phyloP scores from a whole-genome alignment of 106 monocot species.

The Hemerocallis citrina region DNA sequence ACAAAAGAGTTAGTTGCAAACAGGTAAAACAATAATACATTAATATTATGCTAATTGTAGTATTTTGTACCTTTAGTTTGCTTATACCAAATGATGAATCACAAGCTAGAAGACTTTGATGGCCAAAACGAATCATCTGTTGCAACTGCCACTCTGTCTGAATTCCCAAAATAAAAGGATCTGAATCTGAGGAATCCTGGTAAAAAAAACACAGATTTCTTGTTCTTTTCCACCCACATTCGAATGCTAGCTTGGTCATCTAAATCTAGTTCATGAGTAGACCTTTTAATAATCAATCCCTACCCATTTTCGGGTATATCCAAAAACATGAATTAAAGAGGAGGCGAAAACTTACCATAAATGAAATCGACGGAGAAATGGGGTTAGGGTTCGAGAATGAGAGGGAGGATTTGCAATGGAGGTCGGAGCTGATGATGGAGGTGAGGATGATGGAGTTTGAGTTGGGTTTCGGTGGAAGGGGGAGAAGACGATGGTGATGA shows the following conservation, averaged over 20 bases:
- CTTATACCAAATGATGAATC: slow-evolving; percentile 92
- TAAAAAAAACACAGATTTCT: slow-evolving; percentile 89
- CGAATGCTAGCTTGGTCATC: slow-evolving; percentile 94
- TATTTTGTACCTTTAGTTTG: slow-evolving; percentile 76
- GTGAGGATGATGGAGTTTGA: no score
- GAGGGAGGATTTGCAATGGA: no score
- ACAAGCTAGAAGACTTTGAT: slow-evolving; percentile 74
- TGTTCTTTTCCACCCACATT: slow-evolving; percentile 91
- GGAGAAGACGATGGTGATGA: no score
- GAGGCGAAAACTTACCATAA: no score
- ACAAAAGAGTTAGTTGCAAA: no score
- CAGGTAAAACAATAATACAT: no score
- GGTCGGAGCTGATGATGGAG: no score
- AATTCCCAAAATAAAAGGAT: slow-evolving; percentile 93
- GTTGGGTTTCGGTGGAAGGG: no score
- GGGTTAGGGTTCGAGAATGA: no score
- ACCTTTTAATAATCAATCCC: slow-evolving; percentile 97
- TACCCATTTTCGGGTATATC: no score
- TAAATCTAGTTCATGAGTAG: slow-evolving; percentile 86
- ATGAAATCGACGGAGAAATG: no score
- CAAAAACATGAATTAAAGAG: no score
- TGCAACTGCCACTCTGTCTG: slow-evolving; percentile 99
- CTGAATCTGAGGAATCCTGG: slow-evolving; percentile 75
- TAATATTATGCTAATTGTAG: background rate
- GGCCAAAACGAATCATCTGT: slow-evolving; percentile 90